These are phyloP conservation scores for Aspergillus eucalypticola DNA, from an alignment of 2,329 filamentous ascomycete genomes.

Conservation along the genomic window DNA sequence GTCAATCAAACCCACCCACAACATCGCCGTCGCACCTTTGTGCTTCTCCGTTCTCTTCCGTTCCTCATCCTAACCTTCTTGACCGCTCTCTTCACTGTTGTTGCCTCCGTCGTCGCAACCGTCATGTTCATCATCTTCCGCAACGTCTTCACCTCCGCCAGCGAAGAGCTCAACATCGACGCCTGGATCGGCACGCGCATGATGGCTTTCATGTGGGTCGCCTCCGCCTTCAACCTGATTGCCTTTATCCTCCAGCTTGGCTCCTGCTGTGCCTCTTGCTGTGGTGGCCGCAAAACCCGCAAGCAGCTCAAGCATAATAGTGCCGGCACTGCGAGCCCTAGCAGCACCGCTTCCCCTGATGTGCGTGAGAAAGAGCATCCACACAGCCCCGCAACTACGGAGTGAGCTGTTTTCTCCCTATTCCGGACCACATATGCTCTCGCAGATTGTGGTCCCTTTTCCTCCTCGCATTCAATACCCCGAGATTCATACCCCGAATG, in stretches of 20 bases:
- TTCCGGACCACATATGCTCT: not conserved
- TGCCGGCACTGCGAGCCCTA: not conserved
- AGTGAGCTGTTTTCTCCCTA: not conserved
- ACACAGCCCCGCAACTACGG: conserved; percentile 10
- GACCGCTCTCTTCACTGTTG: conserved; percentile 65
- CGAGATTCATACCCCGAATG: not conserved
- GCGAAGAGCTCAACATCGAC: conserved; percentile 73
- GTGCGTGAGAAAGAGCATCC: conserved; percentile 19
- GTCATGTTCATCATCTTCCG: conserved; percentile 81
- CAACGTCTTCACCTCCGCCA: conserved; percentile 67
- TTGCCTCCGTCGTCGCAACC: conserved; percentile 73
- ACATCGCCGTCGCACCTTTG: conserved; percentile 39
- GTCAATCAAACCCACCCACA: conserved; percentile 30
- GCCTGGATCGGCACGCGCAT: conserved; percentile 70
- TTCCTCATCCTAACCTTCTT: conserved; percentile 69
- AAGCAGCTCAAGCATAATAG: conserved; percentile 30
- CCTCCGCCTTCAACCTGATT: conserved; percentile 64
- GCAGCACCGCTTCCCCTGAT: conserved; percentile 10
- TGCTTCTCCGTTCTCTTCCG: conserved; percentile 59
- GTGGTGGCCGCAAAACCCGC: conserved; percentile 41
- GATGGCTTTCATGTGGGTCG: conserved; percentile 90
- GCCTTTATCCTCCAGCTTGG: conserved; percentile 73
- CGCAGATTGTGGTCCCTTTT: no score
- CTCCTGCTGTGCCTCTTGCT: conserved; percentile 69
- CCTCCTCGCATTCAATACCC: not conserved